A percentile compares a stretch with the other conserved stretches of the same genome.
Conservation (phyloP, 306 rosid genomes). For the Vicia faba region DNA sequence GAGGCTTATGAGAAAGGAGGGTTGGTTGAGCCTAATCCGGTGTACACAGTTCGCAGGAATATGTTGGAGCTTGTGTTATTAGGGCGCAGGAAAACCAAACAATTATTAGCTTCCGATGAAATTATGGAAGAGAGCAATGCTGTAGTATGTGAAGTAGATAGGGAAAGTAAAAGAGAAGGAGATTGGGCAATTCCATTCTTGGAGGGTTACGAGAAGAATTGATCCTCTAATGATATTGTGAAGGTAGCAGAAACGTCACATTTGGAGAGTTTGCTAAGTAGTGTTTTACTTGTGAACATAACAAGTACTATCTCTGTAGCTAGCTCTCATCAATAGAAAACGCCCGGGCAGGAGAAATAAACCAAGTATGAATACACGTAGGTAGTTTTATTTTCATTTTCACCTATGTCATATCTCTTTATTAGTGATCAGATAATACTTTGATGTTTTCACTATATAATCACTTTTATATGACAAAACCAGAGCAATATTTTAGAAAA, state of each 20-base stretch:
- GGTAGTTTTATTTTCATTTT: conserved; percentile 1
- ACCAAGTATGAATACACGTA: not conserved
- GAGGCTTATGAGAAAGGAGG: conserved; percentile 63
- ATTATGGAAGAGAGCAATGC: conserved; percentile 25
- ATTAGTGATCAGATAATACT: too few relatives aligned
- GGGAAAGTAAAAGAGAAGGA: conserved; percentile 45
- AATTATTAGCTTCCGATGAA: conserved; percentile 37
- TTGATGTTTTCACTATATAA: too few relatives aligned
- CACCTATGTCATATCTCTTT: too few relatives aligned
- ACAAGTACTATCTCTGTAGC: not conserved
- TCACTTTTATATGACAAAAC: too few relatives aligned
- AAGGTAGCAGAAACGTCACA: conserved; percentile 14
- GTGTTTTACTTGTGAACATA: conserved; percentile 1
- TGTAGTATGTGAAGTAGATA: conserved; percentile 35
- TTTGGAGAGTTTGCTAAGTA: not conserved
- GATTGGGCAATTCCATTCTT: conserved; percentile 65
- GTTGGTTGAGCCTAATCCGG: conserved; percentile 58
- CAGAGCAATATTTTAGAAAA: too few relatives aligned
- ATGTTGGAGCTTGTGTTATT: conserved; percentile 68
- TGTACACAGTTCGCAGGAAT: conserved; percentile 53
- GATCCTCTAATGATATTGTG: conserved; percentile 19
- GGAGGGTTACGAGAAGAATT: conserved; percentile 49
- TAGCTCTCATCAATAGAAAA: not conserved
- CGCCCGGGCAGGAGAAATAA: not conserved
- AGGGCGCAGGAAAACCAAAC: conserved; percentile 54